Conservation (phyloP, 768 basidiomycete genomes). For the Suillus brevipes region DNA sequence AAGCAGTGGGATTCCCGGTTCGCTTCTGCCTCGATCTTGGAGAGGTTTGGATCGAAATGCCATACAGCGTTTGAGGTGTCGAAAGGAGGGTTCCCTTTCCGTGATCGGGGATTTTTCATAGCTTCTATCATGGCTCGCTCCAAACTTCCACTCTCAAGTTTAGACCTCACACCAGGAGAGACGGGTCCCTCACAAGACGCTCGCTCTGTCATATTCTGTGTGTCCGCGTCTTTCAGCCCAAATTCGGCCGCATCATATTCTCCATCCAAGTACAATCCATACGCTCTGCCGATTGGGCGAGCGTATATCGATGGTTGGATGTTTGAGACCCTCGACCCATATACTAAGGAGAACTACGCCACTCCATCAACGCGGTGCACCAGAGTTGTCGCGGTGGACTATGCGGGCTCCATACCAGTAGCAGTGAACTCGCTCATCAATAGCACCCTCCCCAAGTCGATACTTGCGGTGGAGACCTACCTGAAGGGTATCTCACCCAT, state of each 20-base stretch:
- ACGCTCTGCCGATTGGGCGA: constrained; percentile 71
- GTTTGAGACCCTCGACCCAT: constrained; percentile 93
- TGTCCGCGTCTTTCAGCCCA: constrained; percentile 79
- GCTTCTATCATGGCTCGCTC: constrained; percentile 74
- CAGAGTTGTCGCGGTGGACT: constrained; percentile 82
- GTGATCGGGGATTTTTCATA: constrained; percentile 83
- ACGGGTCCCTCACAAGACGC: constrained; percentile 38
- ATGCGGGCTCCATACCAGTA: constrained; percentile 79
- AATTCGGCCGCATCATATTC: constrained; percentile 59
- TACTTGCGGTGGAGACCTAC: constrained; percentile 72
- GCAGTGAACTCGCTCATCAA: constrained; percentile 88
- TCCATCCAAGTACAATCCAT: constrained; percentile 72
- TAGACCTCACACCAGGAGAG: constrained; percentile 44
- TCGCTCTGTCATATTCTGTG: constrained; percentile 74
- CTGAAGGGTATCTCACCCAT: constrained; percentile 65
- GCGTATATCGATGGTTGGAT: constrained; percentile 94
- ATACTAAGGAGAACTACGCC: constrained; percentile 88
- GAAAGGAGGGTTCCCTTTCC: constrained; percentile 86
- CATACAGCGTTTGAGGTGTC: constrained; percentile 70
- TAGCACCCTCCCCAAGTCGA: constrained; percentile 66
- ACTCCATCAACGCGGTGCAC: constrained; percentile 93
- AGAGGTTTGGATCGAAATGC: constrained; percentile 76
- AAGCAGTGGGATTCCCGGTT: constrained; percentile 88
- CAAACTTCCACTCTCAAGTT: constrained; percentile 36
- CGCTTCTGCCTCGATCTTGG: constrained; percentile 65